phyloP scores from a whole-genome alignment of 2,329 filamentous ascomycete species.

The Penicillium freii region DNA sequence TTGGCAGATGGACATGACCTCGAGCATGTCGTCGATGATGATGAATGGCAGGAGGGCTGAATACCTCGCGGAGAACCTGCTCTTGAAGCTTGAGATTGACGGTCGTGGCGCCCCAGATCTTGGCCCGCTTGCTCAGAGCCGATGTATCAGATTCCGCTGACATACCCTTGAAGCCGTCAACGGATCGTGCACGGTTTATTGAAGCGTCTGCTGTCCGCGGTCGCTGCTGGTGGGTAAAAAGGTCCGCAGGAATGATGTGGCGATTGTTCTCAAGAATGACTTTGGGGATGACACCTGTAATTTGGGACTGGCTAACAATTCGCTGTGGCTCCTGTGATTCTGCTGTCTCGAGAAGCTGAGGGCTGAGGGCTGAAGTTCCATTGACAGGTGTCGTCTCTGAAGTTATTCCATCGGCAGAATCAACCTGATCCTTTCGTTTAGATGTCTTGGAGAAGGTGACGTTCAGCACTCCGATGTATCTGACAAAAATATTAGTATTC shows the following conservation, averaged over 20 bases:
- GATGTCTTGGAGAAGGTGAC: conserved; percentile 87
- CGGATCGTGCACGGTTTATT: conserved; percentile 21
- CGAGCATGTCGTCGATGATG: conserved; percentile 69
- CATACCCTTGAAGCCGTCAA: conserved; percentile 20
- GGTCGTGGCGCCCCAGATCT: conserved; percentile 83
- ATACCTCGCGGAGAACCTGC: conserved; percentile 89
- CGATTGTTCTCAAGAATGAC: conserved; percentile 93
- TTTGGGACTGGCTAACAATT: conserved; percentile 72
- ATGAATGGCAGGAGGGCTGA: conserved; percentile 77
- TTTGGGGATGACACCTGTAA: conserved; percentile 72
- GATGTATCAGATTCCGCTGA: conserved; percentile 21
- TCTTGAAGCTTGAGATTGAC: conserved; percentile 86
- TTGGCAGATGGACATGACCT: conserved; percentile 64
- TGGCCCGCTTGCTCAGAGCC: conserved; percentile 48
- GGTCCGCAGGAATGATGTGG: conserved; percentile 83
- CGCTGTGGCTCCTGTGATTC: conserved; percentile 49
- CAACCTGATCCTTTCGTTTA: conserved; percentile 53
- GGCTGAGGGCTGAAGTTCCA: conserved; percentile 10
- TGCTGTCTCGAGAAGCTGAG: conserved; percentile 17
- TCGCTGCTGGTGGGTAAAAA: conserved; percentile 64
- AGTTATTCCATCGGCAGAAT: conserved; percentile 16
- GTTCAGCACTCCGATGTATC: conserved; percentile 95
- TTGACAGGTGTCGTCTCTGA: conserved; percentile 15
- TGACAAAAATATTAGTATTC: conserved; percentile 19
- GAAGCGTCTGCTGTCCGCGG: conserved; percentile 37